These are phyloP conservation scores for Lumnitzera racemosa DNA, from an alignment of 345 rosid species.

Conservation along the genomic window DNA sequence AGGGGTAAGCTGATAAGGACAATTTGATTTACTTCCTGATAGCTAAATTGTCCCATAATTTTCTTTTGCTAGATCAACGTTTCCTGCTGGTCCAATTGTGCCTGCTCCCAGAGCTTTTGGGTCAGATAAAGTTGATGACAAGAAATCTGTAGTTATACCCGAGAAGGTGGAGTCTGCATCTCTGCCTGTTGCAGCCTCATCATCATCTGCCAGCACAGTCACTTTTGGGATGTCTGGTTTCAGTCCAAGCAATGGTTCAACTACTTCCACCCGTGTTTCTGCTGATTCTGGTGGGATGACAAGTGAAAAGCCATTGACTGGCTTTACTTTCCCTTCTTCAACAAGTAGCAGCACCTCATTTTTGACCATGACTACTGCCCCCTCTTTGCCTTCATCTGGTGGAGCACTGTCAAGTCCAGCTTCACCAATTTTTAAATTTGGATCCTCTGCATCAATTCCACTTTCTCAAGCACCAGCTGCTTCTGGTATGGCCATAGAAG, in stretches of 20 bases:
- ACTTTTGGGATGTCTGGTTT: conserved; percentile 39
- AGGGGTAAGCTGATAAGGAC: not conserved
- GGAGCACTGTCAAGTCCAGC: conserved; percentile 28
- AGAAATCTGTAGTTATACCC: conserved; percentile 15
- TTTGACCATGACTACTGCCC: not conserved
- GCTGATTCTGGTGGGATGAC: not conserved
- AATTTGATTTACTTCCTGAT: not conserved
- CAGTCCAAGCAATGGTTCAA: conserved; percentile 12
- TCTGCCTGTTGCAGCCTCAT: conserved; percentile 29
- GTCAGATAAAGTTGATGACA: conserved; percentile 23
- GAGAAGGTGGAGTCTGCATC: conserved; percentile 17
- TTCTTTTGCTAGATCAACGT: conserved; percentile 26
- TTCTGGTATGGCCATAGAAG: conserved; percentile 25
- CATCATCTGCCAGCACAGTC: conserved; percentile 33
- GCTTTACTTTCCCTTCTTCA: conserved; percentile 15
- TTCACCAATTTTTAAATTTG: conserved; percentile 33
- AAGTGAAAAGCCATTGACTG: conserved; percentile 24
- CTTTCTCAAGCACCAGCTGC: conserved; percentile 21
- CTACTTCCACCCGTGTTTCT: conserved; percentile 16
- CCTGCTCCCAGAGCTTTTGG: conserved; percentile 27
- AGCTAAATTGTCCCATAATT: not conserved
- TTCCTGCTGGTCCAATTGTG: conserved; percentile 25
- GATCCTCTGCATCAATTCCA: conserved; percentile 33
- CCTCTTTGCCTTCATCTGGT: conserved; percentile 20
- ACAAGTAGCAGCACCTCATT: conserved; percentile 1